Conservation (phyloP, 2,329 filamentous ascomycete species). For the Nigrograna mackinnonii region DNA sequence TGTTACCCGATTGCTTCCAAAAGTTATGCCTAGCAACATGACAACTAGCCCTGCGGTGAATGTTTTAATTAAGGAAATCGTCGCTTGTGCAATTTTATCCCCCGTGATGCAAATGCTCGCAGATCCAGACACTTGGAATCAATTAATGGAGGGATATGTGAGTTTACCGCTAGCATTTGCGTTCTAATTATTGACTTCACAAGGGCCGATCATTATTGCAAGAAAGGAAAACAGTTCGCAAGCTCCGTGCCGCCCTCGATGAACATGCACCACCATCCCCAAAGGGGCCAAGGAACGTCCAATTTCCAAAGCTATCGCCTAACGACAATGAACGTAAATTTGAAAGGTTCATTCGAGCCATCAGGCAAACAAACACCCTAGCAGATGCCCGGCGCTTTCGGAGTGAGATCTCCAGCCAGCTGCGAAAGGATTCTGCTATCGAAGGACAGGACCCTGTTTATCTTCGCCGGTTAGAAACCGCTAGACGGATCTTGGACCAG, state of each 20-base stretch:
- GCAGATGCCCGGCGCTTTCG: slow-evolving; percentile 92
- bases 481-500: slow-evolving; percentile 86
- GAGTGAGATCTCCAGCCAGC: slow-evolving; percentile 87
- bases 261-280: slow-evolving; percentile 87
- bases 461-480: slow-evolving; percentile 86
- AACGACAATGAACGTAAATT: slow-evolving; percentile 90
- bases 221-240: slow-evolving; percentile 92
- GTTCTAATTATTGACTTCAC: slow-evolving; percentile 12
- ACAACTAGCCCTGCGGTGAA: slow-evolving; percentile 80
- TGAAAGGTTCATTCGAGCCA: slow-evolving; percentile 89
- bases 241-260: slow-evolving; percentile 87
- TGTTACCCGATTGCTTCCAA: slow-evolving; percentile 72
- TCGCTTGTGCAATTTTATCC: slow-evolving; percentile 87
- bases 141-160: slow-evolving; percentile 84
- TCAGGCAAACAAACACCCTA: slow-evolving; percentile 85
- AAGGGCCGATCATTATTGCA: slow-evolving; percentile 82
- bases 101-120: slow-evolving; percentile 79
- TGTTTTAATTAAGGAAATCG: slow-evolving; percentile 82
- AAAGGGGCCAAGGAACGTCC: slow-evolving; percentile 63
- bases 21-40: slow-evolving; percentile 73
- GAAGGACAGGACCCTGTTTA: slow-evolving; percentile 85
- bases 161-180: slow-evolving; percentile 25
- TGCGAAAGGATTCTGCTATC: slow-evolving; percentile 79
- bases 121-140: slow-evolving; percentile 97
- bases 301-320: slow-evolving; percentile 78